A percentile compares a stretch with the other conserved stretches of the same genome.
phyloP scores from a whole-genome alignment of 129 eudicot genomes.

The Saussurea involucrata region DNA sequence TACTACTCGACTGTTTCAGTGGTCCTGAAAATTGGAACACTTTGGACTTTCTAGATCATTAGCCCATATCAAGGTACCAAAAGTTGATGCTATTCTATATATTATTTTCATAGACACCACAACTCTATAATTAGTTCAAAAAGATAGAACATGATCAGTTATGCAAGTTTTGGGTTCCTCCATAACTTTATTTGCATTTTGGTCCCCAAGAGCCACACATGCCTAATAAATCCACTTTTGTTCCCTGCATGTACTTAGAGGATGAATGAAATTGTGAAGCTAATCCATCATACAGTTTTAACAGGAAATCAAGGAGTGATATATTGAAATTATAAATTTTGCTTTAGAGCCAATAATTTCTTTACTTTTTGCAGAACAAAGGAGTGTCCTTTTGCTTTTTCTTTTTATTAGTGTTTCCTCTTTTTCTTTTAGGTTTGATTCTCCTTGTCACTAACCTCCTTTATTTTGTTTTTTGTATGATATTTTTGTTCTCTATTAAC shows the following conservation, averaged over 20 bases:
- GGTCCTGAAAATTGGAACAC: slow-evolving; percentile 20
- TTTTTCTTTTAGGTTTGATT: slow-evolving; percentile 58
- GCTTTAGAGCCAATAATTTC: slow-evolving; percentile 35
- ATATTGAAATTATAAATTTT: slow-evolving; percentile 12
- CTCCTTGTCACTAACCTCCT: slow-evolving; percentile 33
- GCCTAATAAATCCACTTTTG: background rate
- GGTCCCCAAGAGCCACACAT: slow-evolving; percentile 5
- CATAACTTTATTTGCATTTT: background rate
- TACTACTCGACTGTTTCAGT: slow-evolving; percentile 14
- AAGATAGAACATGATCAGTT: slow-evolving; percentile 1
- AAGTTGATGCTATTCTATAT: background rate
- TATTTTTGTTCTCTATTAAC: slow-evolving; percentile 23
- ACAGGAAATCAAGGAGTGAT: background rate
- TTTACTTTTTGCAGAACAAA: slow-evolving; percentile 39
- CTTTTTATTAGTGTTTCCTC: slow-evolving; percentile 44
- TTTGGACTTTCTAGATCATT: slow-evolving; percentile 19
- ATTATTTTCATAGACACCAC: background rate
- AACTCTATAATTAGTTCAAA: slow-evolving; percentile 11
- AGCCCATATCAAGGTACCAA: slow-evolving; percentile 10
- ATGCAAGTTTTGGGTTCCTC: background rate
- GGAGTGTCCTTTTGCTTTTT: slow-evolving; percentile 50
- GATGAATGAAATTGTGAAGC: background rate
- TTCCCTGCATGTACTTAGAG: slow-evolving; percentile 2
- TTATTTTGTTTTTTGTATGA: slow-evolving; percentile 37
- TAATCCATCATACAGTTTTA: slow-evolving; percentile 5